Conservation (phyloP, 768 basidiomycete genomes). For the Agrocybe praecox region DNA sequence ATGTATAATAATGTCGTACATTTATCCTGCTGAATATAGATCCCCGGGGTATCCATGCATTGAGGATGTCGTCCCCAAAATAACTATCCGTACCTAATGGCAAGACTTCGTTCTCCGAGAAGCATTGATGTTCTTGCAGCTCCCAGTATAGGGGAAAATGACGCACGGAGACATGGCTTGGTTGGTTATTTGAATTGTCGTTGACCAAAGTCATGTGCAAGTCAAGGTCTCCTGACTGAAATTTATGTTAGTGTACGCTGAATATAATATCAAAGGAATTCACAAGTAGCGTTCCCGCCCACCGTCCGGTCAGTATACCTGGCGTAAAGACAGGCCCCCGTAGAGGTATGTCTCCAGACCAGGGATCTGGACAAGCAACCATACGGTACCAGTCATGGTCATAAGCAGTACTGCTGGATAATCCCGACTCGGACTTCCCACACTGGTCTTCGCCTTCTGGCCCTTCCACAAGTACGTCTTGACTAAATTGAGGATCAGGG, state of each 20-base stretch:
- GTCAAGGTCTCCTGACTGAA: slow-evolving; percentile 21
- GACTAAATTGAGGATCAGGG: background rate
- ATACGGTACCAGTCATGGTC: slow-evolving; percentile 54
- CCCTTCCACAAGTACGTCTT: slow-evolving; percentile 14
- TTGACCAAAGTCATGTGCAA: slow-evolving; percentile 21
- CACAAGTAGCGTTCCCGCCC: slow-evolving; percentile 51
- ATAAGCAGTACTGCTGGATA: slow-evolving; percentile 29
- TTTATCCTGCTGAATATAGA: slow-evolving; percentile 30
- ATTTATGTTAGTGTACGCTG: background rate
- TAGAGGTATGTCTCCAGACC: slow-evolving; percentile 33
- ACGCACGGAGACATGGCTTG: slow-evolving; percentile 24
- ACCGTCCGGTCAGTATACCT: slow-evolving; percentile 45
- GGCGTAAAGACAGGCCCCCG: slow-evolving; percentile 43
- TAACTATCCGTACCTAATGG: slow-evolving; percentile 31
- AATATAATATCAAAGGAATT: background rate
- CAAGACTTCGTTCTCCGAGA: slow-evolving; percentile 39
- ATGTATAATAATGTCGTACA: slow-evolving; percentile 25
- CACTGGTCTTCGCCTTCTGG: background rate
- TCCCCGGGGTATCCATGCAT: slow-evolving; percentile 49
- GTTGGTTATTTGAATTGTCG: slow-evolving; percentile 16
- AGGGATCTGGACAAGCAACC: slow-evolving; percentile 42
- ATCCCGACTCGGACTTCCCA: too few species aligned
- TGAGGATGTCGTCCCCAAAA: slow-evolving; percentile 46
- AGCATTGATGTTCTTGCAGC: slow-evolving; percentile 50
- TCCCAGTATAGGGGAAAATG: slow-evolving; percentile 42